Base-by-base conservation (phyloP, 179 eudicot species). In the Vitellaria paradoxa region DNA sequence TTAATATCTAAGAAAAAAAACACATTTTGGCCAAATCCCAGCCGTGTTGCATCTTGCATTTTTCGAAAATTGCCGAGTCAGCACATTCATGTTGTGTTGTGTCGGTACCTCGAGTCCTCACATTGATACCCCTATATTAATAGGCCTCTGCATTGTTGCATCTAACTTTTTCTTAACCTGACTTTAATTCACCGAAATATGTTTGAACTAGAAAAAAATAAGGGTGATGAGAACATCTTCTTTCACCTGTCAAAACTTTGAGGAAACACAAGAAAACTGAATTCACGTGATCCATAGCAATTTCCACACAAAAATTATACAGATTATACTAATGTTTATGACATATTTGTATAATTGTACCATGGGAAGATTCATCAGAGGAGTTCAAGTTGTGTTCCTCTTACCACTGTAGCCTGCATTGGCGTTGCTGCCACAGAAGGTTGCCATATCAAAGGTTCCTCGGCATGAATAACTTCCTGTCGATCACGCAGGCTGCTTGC, bases 361-460 rank as follows among this genome's bases (percentile, higher is more conserved):
- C 20, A 46, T 4, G 17, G 53, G 23, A 68, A 46, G 3, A 42
- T 17, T 68, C 46, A 23, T 42, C 24, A 18, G 3, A 13, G 23
- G 30, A 55, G 30, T 68, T 68, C 53, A 68, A 69, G 64, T 62
- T 70, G 15, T 69, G 18, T 37, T 37, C 55, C 20, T 53, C 76
- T 70, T 80, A 80, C 83, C 79, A 76, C 76, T 69, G 66, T 76
- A 70, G 76, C 72, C 17, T 76, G 78, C 64, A 80, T 67, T 56
- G 68, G n/a, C 73, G 49, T 65, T 72, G 21, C 23, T 20, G 53
- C 47, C 46, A 65, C 74, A 68, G 78, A 75, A 69, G 79, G 70
- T 23, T 70, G 69, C 26, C 66, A 42, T 71, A 76, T 63, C 76
- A 80, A 69, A 9, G 83, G 83, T 76, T 80, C 83, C 42, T 77